phyloP scores from a whole-genome alignment of 1,284 basidiomycete genomes.

The Heterobasidion irregulare region DNA sequence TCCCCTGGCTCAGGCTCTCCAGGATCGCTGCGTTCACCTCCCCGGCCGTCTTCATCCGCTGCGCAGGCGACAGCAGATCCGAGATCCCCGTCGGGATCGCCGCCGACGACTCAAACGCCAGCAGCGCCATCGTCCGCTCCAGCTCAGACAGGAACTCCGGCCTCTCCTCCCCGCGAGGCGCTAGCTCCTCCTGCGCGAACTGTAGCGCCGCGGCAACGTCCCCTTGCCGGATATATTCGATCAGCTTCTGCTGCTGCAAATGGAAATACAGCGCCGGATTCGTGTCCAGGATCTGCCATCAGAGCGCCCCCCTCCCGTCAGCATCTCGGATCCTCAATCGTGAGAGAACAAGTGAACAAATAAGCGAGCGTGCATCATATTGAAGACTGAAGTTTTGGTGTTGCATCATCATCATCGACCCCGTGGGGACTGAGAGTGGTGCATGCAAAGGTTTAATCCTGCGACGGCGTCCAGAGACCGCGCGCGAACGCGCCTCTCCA shows the following conservation, averaged over 20 bases:
- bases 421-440: slow-evolving; percentile 87
- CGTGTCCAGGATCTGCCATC: slow-evolving; percentile 83
- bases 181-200: slow-evolving; percentile 91
- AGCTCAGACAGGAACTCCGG: slow-evolving; percentile 90
- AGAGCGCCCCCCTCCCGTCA: slow-evolving; percentile 9
- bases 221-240: slow-evolving; percentile 88
- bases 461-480: slow-evolving; percentile 4
- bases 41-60: slow-evolving; percentile 87
- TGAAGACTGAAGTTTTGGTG: slow-evolving; percentile 88
- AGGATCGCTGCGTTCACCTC: slow-evolving; percentile 95
- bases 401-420: slow-evolving; percentile 69
- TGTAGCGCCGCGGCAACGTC: slow-evolving; percentile 73
- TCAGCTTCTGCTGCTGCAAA: slow-evolving; percentile 89
- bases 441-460: slow-evolving; percentile 95
- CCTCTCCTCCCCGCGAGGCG: slow-evolving; percentile 90
- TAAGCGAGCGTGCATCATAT: slow-evolving; percentile 57
- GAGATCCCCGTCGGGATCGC: slow-evolving; percentile 60
- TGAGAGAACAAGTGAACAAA: slow-evolving; percentile 13
- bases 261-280: slow-evolving; percentile 89
- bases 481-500: slow-evolving; percentile 13
- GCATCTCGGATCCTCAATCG: slow-evolving; percentile 5
- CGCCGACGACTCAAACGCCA: slow-evolving; percentile 79
- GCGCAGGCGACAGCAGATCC: slow-evolving; percentile 77
- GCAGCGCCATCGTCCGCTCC: slow-evolving; percentile 91
- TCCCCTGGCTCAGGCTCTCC: slow-evolving; percentile 85